Base-by-base conservation (phyloP, 805 yeast genomes). In the Yamadazyma insecticola region DNA sequence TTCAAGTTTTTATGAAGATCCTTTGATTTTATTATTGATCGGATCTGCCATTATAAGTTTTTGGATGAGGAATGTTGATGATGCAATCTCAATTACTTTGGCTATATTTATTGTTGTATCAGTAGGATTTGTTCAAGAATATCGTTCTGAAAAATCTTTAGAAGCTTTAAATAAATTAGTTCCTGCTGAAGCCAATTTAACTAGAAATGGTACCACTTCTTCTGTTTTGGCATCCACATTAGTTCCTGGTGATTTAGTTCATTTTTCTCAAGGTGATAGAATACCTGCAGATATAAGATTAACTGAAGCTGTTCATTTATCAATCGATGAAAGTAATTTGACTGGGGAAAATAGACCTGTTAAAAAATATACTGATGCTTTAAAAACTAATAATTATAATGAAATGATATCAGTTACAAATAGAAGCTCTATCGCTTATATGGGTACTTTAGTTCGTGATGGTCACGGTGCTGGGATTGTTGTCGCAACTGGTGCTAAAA, bases 91-190 rank as follows among this genome's bases (percentile, higher is more conserved):
- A 44, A 92, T 92, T 45, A 81, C 97, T 0, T 66, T 89, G 41
- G 98, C 98, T 3, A 86, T 92, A 29, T 47, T 85, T 26, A 89
- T 92, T 44, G 99, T 92, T 19, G 97, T 92, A 9, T 76, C 92
- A 1, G 99, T 92, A 22, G 99, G 99, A 0, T 92, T 92, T 61
- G 89, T 92, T 19, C 99, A 92, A 61, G 99, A 92, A 57, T 89
- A 89, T 51, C 73, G 97, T 49, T 85, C 96, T 2, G 99, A 92
- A 51, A 83, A 92, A 65, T 85, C 96, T 4, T 65, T 92, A 36
- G 95, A 89, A 55, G 97, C 97, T 0, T 71, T 92, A 37, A 89
- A 84, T 55, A 83, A 84, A 51, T 71, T 92, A 45, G 97, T 92
- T 6, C 99, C 99, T 2, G 96, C 95, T n/a, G 87, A 83, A 52